These are phyloP conservation scores for Triadica sebifera DNA, from an alignment of 345 rosid genomes.

Conservation along the genomic window DNA sequence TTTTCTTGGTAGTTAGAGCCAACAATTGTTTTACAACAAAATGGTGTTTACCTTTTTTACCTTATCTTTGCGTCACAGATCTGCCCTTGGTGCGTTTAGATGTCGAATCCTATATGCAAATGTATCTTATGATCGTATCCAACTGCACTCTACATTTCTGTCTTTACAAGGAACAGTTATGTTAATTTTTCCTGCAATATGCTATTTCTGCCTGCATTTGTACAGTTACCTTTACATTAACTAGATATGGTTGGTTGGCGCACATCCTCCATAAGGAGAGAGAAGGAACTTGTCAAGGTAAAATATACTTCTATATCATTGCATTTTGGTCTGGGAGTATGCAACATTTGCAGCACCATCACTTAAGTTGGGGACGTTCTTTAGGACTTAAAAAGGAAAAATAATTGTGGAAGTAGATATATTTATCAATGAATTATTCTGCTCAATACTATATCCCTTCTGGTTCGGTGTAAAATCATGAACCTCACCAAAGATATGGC, in stretches of 20 bases:
- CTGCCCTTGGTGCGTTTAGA: constrained; percentile 76
- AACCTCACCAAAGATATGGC: background rate
- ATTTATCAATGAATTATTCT: background rate
- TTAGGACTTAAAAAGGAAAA: constrained; percentile 5
- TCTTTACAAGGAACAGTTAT: constrained; percentile 1
- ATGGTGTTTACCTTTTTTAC: constrained; percentile 4
- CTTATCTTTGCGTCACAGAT: constrained; percentile 39
- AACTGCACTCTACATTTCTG: constrained; percentile 10
- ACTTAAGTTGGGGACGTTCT: background rate
- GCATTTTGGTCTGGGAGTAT: background rate
- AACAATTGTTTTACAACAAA: constrained; percentile 11
- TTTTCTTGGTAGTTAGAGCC: constrained; percentile 12
- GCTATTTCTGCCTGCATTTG: constrained; percentile 6
- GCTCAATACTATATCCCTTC: background rate
- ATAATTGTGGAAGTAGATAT: background rate
- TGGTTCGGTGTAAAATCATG: background rate
- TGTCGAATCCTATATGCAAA: constrained; percentile 78
- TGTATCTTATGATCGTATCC: constrained; percentile 99
- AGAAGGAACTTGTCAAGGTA: constrained; percentile 81
- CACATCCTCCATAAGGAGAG: constrained; percentile 94
- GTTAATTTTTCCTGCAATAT: constrained; percentile 9
- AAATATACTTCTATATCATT: constrained; percentile 12
- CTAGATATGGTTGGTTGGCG: constrained; percentile 99
- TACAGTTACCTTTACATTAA: constrained; percentile 43
- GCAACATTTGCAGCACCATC: background rate